Evolutionary conservation across 225 moss, liverwort and hornwort genomes (phyloP).

Genomic region (Rhytidiadelphus loreus): DNA sequence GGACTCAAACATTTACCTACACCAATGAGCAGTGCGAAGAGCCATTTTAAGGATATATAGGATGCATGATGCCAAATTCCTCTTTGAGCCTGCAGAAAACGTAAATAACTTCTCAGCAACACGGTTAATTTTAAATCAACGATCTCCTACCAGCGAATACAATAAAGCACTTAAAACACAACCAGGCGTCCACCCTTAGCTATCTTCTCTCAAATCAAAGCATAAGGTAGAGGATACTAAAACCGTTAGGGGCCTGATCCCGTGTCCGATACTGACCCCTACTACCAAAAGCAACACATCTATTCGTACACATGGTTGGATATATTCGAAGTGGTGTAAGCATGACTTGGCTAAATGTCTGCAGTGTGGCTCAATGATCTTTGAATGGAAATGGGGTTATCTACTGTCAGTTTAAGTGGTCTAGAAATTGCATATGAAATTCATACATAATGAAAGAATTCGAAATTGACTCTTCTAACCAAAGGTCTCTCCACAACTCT

Average conservation of each 20-base stretch:
- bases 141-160: not conserved
- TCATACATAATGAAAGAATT: not conserved
- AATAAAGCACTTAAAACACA: not conserved
- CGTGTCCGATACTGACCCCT: not conserved
- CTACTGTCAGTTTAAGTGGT: not conserved
- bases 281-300: not conserved
- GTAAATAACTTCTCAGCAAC: slow-evolving; percentile 2
- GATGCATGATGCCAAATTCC: slow-evolving; percentile 84
- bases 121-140: not conserved
- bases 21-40: slow-evolving; percentile 92
- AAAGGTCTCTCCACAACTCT: not conserved
- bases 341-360: not conserved
- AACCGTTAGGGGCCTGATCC: not conserved
- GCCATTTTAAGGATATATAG: slow-evolving; percentile 88
- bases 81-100: slow-evolving; percentile 61
- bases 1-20: slow-evolving; percentile 39
- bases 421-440: not conserved
- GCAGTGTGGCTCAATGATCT: not conserved
- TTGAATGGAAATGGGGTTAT: not conserved
- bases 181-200: not conserved
- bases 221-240: not conserved
- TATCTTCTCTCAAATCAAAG: not conserved
- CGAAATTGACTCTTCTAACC: not conserved
- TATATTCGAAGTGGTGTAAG: not conserved
- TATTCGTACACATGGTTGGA: not conserved